Conservation (phyloP, 2,329 filamentous ascomycete species). For the Clonostachys chloroleuca region DNA sequence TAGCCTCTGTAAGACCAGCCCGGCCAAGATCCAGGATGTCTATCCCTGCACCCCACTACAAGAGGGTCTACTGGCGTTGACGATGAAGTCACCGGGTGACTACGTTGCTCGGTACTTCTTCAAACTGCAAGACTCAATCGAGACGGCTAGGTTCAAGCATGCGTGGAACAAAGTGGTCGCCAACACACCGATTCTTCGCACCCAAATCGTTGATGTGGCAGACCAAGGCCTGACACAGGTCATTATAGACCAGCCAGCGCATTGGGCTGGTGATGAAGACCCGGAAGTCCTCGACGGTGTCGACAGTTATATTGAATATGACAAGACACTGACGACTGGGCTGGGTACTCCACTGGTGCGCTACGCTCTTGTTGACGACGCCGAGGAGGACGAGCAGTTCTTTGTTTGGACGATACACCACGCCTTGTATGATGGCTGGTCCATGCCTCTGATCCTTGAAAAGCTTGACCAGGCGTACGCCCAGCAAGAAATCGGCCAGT, state of each 20-base stretch:
- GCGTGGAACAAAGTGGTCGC: background rate
- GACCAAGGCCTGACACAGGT: constrained; percentile 31
- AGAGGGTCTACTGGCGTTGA: constrained; percentile 1
- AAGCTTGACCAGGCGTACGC: constrained; percentile 1
- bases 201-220: background rate
- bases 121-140: background rate
- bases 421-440: constrained; percentile 9
- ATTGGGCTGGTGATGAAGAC: constrained; percentile 15
- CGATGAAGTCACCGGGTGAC: background rate
- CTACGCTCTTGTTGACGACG: background rate
- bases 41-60: constrained; percentile 3
- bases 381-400: background rate
- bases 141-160: background rate
- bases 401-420: constrained; percentile 9
- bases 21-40: background rate
- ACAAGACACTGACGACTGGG: too few species aligned
- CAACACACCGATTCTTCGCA: background rate
- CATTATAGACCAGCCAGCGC: constrained; percentile 25
- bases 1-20: constrained; percentile 17
- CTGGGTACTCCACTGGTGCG: background rate
- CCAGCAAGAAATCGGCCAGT: constrained; percentile 3
- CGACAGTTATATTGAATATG: too few species aligned
- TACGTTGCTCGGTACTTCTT: constrained; percentile 1
- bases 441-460: constrained; percentile 3
- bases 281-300: constrained; percentile 11